A percentile compares a stretch with the other conserved stretches of the same genome.
Evolutionary conservation across 192 early-diverging fungal genomes (phyloP).

Genomic region (Backusella liffmaniae): DNA sequence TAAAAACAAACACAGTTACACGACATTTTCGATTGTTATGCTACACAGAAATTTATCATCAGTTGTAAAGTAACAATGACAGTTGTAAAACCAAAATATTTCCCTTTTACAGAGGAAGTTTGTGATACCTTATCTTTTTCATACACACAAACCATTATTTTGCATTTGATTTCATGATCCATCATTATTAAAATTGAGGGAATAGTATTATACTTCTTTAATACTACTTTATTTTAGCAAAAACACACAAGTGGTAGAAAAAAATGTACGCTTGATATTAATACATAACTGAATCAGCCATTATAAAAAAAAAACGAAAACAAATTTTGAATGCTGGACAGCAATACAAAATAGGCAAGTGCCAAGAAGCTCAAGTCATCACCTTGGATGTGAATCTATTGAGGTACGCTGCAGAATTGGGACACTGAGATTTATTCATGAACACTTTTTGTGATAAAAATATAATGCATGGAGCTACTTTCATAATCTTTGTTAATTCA

Average conservation of each 20-base stretch:
- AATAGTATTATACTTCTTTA: not conserved
- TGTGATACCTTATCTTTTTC: not conserved
- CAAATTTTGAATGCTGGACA: too few relatives aligned
- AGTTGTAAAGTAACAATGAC: not conserved
- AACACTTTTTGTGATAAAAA: too few relatives aligned
- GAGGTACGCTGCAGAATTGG: too few relatives aligned
- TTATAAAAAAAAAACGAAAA: not conserved
- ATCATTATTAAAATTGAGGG: not conserved
- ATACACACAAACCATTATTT: not conserved
- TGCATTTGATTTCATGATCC: not conserved
- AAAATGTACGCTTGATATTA: not conserved
- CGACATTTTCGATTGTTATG: not conserved
- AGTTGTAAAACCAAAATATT: not conserved
- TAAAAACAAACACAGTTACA: not conserved
- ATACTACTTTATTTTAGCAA: not conserved
- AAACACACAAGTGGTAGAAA: not conserved
- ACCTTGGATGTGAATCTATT: too few relatives aligned
- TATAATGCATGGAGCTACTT: too few relatives aligned
- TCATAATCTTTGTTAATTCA: not conserved
- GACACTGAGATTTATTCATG: too few relatives aligned
- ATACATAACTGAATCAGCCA: not conserved
- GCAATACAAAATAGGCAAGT: too few relatives aligned
- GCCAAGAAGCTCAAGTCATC: too few relatives aligned
- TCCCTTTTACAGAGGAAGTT: not conserved
- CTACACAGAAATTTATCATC: not conserved